Conservation (phyloP, 768 basidiomycete genomes). For the Lactarius tabidus region DNA sequence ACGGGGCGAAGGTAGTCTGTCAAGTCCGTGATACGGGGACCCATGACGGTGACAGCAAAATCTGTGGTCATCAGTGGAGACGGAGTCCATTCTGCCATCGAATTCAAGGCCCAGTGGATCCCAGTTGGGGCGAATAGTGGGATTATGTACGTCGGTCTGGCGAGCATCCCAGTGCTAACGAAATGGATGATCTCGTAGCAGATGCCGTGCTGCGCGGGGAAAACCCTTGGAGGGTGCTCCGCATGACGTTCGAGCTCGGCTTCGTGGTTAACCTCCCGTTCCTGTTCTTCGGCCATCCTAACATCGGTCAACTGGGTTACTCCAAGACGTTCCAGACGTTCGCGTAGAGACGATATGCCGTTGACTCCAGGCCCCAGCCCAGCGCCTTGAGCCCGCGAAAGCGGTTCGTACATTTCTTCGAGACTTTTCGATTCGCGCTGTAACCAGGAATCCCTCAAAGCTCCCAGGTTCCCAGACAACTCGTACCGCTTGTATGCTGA, state of each 20-base stretch:
- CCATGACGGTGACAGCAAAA: not conserved
- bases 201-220: not conserved
- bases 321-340: not conserved
- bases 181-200: not conserved
- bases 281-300: conserved; percentile 4
- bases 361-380: not conserved
- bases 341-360: not conserved
- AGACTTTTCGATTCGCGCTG: not conserved
- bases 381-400: not conserved
- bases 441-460: not conserved
- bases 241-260: not conserved
- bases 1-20: conserved; percentile 19
- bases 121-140: not conserved
- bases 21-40: not conserved
- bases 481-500: not conserved
- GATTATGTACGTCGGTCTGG: not conserved
- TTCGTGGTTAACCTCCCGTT: not conserved
- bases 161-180: not conserved
- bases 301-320: not conserved
- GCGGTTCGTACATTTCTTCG: conserved; percentile 5
- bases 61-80: not conserved
- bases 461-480: not conserved
- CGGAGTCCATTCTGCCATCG: not conserved
- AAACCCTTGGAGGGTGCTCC: not conserved
- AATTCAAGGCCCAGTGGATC: not conserved